These are phyloP conservation scores for Serendipita vermifera DNA, from an alignment of 768 basidiomycete genomes.

Conservation along the genomic window DNA sequence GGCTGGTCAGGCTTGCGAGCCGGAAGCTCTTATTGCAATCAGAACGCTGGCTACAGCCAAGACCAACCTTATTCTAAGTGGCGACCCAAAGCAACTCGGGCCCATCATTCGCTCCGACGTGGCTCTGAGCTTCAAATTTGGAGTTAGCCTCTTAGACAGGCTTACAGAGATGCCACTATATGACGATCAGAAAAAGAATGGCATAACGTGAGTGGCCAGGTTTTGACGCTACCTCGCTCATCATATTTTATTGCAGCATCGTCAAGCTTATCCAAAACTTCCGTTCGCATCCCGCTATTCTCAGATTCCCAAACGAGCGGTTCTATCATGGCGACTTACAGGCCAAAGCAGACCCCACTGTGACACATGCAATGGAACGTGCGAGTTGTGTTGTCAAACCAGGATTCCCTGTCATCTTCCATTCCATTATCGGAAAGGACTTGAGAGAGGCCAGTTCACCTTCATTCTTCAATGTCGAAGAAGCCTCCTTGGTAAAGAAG, in stretches of 20 bases:
- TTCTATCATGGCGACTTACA: slow-evolving; percentile 28
- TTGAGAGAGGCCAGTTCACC: slow-evolving; percentile 25
- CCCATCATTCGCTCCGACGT: slow-evolving; percentile 26
- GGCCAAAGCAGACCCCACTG: slow-evolving; percentile 18
- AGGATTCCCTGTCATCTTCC: slow-evolving; percentile 26
- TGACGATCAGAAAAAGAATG: slow-evolving; percentile 16
- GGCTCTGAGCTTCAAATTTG: slow-evolving; percentile 21
- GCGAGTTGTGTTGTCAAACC: slow-evolving; percentile 22
- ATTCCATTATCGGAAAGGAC: slow-evolving; percentile 25
- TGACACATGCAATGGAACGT: slow-evolving; percentile 20
- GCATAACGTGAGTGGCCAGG: slow-evolving; percentile 23
- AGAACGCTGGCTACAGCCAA: slow-evolving; percentile 22
- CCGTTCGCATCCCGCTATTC: slow-evolving; percentile 41
- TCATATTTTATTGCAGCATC: slow-evolving; percentile 26
- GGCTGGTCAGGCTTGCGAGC: slow-evolving; percentile 51
- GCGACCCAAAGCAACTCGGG: slow-evolving; percentile 28
- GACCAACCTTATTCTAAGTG: slow-evolving; percentile 29
- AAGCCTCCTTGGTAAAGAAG: slow-evolving; percentile 25
- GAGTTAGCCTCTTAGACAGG: slow-evolving; percentile 26
- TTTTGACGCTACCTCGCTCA: neutral
- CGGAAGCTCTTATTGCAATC: slow-evolving; percentile 39
- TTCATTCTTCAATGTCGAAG: slow-evolving; percentile 31
- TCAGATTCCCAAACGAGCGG: slow-evolving; percentile 41
- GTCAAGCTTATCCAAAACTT: slow-evolving; percentile 49
- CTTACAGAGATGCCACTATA: slow-evolving; percentile 26